Percentiles rank a stretch among this genome's conserved stretches.
These are phyloP conservation scores for Xylariales sp. DNA, from an alignment of 2,329 filamentous ascomycete species.

Conservation along the genomic window DNA sequence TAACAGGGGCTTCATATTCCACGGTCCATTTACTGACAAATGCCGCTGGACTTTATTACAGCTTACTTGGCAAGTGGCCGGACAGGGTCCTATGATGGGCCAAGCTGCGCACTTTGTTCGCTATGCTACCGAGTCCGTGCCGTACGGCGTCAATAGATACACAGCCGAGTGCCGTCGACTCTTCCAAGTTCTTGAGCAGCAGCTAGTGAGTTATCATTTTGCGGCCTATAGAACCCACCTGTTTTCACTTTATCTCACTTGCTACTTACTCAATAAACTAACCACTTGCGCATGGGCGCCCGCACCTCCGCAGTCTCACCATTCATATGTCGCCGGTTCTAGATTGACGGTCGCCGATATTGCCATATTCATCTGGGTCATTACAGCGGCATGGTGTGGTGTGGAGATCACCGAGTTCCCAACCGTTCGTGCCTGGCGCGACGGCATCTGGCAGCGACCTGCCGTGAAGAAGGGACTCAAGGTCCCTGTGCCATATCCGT, in stretches of 20 bases:
- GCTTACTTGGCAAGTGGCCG: conserved; percentile 17
- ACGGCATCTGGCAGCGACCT: conserved; percentile 13
- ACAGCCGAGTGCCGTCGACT: conserved; percentile 13
- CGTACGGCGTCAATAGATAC: conserved; percentile 12
- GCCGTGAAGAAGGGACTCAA: conserved; percentile 15
- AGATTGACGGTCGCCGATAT: conserved; percentile 18
- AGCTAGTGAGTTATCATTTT: conserved; percentile 11
- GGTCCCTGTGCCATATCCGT: conserved; percentile 13
- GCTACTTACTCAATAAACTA: too few species aligned
- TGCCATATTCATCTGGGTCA: conserved; percentile 15
- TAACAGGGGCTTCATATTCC: too few species aligned
- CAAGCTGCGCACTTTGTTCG: conserved; percentile 14
- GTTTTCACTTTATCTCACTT: neutral
- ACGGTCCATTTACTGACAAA: neutral
- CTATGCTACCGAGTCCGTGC: conserved; percentile 13
- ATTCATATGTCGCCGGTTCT: conserved; percentile 13
- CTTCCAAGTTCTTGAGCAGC: conserved; percentile 12
- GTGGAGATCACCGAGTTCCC: conserved; percentile 15
- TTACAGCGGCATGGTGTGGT: conserved; percentile 18
- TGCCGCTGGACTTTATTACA: conserved; percentile 2
- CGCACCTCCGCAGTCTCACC: conserved; percentile 11
- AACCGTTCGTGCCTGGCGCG: conserved; percentile 15
- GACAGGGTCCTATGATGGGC: conserved; percentile 15
- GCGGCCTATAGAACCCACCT: neutral
- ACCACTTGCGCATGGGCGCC: too few species aligned